Conservation (phyloP, 306 rosid species). For the Inga leiocalycina region DNA sequence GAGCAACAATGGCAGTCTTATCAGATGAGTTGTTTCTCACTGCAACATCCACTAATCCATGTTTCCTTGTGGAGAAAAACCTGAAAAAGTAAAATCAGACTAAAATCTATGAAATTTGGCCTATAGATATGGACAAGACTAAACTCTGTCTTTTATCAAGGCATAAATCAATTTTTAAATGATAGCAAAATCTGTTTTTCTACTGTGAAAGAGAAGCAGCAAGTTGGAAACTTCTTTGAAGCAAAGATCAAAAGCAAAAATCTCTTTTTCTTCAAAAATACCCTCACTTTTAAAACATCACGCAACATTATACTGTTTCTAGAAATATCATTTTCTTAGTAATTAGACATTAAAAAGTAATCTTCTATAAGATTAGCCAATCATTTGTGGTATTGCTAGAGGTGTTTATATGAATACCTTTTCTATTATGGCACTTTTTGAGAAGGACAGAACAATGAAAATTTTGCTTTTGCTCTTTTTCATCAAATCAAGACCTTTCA, state of each 20-base stretch:
- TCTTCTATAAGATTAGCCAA: neutral
- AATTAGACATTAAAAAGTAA: neutral
- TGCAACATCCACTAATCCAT: constrained; percentile 88
- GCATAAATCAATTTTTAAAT: neutral
- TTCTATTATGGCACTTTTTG: neutral
- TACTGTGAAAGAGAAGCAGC: neutral
- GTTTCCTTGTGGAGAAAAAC: constrained; percentile 97
- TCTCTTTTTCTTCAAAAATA: neutral
- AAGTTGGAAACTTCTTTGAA: neutral
- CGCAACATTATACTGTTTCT: neutral
- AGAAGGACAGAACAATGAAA: neutral
- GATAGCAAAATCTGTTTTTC: neutral
- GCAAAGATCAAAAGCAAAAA: neutral
- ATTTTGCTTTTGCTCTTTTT: too few species aligned
- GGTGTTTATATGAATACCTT: neutral
- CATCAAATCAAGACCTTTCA: too few species aligned
- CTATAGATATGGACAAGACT: too few species aligned
- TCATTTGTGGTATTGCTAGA: neutral
- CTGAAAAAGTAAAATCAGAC: constrained; percentile 46
- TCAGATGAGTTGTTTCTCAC: constrained; percentile 63
- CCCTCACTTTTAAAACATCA: neutral
- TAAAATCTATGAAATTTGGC: neutral
- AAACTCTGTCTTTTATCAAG: neutral
- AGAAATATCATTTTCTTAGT: neutral
- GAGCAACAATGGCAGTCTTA: constrained; percentile 76